A percentile compares a stretch with the other conserved stretches of the same genome.
phyloP scores from a whole-genome alignment of 805 yeast species.

The Saccharomycopsis lassenensis region DNA sequence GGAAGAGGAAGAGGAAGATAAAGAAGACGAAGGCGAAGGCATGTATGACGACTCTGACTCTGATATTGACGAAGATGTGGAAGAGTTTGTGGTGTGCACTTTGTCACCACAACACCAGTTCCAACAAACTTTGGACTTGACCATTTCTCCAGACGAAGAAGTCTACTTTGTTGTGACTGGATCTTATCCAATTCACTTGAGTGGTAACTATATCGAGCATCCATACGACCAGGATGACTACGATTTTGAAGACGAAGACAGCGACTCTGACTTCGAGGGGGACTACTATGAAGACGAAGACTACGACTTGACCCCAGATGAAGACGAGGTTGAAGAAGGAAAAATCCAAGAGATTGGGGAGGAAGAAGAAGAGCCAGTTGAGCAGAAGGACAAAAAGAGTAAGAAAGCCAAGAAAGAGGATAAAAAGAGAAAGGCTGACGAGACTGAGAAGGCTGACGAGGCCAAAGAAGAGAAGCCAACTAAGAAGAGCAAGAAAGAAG shows the following conservation, averaged over 20 bases:
- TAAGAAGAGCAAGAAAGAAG: conserved; percentile 19
- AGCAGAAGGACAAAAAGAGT: conserved; percentile 25
- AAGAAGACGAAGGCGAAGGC: conserved; percentile 37
- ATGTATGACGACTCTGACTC: conserved; percentile 46
- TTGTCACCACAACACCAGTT: conserved; percentile 72
- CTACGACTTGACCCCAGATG: conserved; percentile 66
- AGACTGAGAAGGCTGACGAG: conserved; percentile 86
- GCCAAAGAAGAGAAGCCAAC: conserved; percentile 20
- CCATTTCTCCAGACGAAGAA: conserved; percentile 89
- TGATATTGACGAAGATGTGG: conserved; percentile 63
- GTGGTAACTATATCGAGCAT: conserved; percentile 94
- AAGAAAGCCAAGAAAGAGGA: conserved; percentile 16
- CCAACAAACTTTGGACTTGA: conserved; percentile 87
- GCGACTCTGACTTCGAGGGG: conserved; percentile 32
- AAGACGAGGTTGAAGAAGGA: conserved; percentile 62
- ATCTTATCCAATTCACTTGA: conserved; percentile 81
- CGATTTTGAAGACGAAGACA: conserved; percentile 40
- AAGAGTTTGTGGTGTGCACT: conserved; percentile 81
- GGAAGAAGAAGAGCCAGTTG: conserved; percentile 43
- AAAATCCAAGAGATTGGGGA: conserved; percentile 66
- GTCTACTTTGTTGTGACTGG: conserved; percentile 92
- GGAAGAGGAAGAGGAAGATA: conserved; percentile 40
- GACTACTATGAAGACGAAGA: conserved; percentile 34
- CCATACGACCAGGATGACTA: conserved; percentile 69
- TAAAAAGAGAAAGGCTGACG: conserved; percentile 18